Evolutionary conservation across 2,329 filamentous ascomycete genomes (phyloP).

Genomic region (Verticillium zaregamsianum): DNA sequence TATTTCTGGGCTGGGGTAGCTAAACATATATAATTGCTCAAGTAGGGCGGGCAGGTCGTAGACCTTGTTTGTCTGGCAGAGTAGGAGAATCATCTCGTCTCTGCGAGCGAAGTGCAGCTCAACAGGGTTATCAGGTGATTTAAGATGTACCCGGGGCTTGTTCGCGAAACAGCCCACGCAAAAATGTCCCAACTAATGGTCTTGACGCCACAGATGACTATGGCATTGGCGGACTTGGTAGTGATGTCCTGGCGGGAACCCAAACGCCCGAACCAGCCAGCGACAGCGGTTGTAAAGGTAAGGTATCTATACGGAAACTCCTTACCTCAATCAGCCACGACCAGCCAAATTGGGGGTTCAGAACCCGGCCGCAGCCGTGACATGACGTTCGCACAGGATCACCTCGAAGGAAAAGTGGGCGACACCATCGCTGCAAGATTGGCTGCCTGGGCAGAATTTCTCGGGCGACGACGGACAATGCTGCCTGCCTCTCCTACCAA

Average conservation of each 20-base stretch:
- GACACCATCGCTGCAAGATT: no score
- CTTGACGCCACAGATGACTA: neutral
- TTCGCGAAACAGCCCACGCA: neutral
- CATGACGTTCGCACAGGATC: no score
- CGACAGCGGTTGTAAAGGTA: no score
- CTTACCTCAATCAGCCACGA: neutral
- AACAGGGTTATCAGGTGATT: neutral
- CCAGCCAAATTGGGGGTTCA: no score
- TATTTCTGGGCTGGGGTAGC: neutral
- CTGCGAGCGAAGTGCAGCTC: neutral
- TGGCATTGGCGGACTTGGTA: neutral
- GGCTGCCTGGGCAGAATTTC: no score
- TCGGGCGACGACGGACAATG: no score
- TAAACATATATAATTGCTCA: neutral
- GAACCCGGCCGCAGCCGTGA: no score
- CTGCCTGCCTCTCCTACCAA: no score
- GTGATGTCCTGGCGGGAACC: neutral
- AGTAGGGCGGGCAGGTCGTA: neutral
- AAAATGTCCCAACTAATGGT: neutral
- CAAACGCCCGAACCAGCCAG: neutral
- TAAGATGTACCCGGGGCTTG: neutral
- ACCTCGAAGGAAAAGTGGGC: no score
- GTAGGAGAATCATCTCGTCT: neutral
- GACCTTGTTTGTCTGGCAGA: neutral
- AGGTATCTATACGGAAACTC: neutral